Evolutionary conservation across 176 grass and related monocot species (phyloP), one percentile per base, ranked within the genome.

Genomic region (Bonia amplexicaulis): DNA sequence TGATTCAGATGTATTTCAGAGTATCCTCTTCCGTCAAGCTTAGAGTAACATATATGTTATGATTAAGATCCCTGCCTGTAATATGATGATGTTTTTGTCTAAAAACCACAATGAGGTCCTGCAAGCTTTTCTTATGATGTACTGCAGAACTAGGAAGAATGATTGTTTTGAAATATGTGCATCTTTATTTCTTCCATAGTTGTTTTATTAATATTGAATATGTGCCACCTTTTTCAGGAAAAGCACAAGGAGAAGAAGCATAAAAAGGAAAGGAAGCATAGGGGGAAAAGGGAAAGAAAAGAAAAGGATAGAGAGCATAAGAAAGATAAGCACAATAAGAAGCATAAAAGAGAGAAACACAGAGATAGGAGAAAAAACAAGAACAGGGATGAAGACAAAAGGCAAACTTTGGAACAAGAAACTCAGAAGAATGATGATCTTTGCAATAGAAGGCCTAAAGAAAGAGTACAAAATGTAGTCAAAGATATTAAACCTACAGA

Each of bases 231-330:
- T 77, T 85, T 87, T 79, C 66, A 94, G 92, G 89, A 87, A 84
- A 92, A 77, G 12, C 80, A 72, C 46, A 89, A 87, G 71, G 64
- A 80, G 47, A 87, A 77, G 80, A 92, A 81, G 65, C 84, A 77
- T 58, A 86, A 31, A 77, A 89, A 77, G 39, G 82, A 73, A 80
- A 85, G 46, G 52, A 83, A 14, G n/a, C 75, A 80, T 41, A 76
- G 42, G 33, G 46, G 12, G 5, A 64, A 76, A 60, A 47, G 37
- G 57, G 84, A 87, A 89, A 78, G 80, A 48, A 83, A 80, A 71
- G 84, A 80, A 33, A 92, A 89, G 55, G 70, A 58, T 70, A 78
- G 53, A 42, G 49, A 68, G 48, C 72, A 37, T 73, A 85, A 40
- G 47, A 89, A 84, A 69, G 76, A 87, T 77, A 87, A 76, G 46